These are phyloP conservation scores for Lipomyces kockii DNA, from an alignment of 805 yeast species.

Conservation along the genomic window DNA sequence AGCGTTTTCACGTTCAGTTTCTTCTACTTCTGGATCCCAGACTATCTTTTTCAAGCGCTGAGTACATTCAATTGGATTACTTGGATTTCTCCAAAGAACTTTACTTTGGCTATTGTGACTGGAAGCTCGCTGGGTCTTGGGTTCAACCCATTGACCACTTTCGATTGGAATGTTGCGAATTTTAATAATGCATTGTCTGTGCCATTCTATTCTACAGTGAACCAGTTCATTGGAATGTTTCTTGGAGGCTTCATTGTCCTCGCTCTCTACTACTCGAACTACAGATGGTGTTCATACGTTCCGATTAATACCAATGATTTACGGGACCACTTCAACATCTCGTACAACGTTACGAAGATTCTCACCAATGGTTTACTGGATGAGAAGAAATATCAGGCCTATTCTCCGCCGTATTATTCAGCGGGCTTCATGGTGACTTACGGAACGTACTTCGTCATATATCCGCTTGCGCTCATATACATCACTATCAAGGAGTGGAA, in stretches of 20 bases:
- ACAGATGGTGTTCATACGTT: constrained; percentile 59
- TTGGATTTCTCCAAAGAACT: constrained; percentile 65
- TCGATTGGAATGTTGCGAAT: constrained; percentile 70
- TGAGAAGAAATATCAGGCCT: constrained; percentile 54
- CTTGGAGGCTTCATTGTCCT: constrained; percentile 58
- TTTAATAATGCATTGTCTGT: constrained; percentile 35
- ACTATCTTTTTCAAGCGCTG: constrained; percentile 61
- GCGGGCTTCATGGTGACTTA: constrained; percentile 61
- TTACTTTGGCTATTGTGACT: constrained; percentile 67
- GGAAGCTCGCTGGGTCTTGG: constrained; percentile 71
- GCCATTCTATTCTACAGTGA: constrained; percentile 46
- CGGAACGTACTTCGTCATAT: constrained; percentile 65
- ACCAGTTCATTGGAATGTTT: constrained; percentile 50
- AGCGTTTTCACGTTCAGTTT: constrained; percentile 51
- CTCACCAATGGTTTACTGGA: constrained; percentile 54
- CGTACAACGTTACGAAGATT: constrained; percentile 59
- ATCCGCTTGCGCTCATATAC: constrained; percentile 26
- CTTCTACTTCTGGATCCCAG: constrained; percentile 65
- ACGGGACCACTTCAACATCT: constrained; percentile 56
- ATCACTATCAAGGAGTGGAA: constrained; percentile 15
- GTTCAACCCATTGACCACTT: constrained; percentile 61
- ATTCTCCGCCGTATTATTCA: constrained; percentile 67
- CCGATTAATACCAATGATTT: constrained; percentile 56
- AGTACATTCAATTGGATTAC: constrained; percentile 63
- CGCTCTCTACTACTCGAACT: constrained; percentile 57